Evolutionary conservation across 805 yeast genomes (phyloP).

Genomic region (Cyberlindnera subsufficiens): DNA sequence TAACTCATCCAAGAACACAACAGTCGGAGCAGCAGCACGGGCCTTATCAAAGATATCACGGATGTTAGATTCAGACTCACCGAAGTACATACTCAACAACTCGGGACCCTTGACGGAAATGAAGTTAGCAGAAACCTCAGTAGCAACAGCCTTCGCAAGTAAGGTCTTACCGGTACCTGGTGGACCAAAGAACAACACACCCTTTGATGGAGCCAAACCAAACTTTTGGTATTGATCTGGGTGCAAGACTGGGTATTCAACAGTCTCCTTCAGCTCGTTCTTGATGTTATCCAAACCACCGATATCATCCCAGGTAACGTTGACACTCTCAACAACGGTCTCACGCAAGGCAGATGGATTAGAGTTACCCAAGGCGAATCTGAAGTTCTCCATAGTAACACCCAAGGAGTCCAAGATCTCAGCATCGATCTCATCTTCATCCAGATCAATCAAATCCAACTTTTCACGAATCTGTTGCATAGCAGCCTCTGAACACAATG

Average conservation of each 20-base stretch:
- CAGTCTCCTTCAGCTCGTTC: slow-evolving; percentile 96
- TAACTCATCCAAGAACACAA: slow-evolving; percentile 95
- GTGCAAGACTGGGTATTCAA: slow-evolving; percentile 96
- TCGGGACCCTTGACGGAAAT: slow-evolving; percentile 97
- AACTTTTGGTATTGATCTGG: slow-evolving; percentile 98
- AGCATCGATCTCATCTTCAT: slow-evolving; percentile 95
- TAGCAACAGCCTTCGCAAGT: slow-evolving; percentile 98
- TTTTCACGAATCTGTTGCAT: slow-evolving; percentile 99
- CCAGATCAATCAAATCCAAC: slow-evolving; percentile 95
- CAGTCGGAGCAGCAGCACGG: slow-evolving; percentile 99
- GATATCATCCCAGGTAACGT: slow-evolving; percentile 98
- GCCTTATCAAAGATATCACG: slow-evolving; percentile 98
- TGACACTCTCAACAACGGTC: slow-evolving; percentile 97
- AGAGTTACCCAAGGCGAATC: slow-evolving; percentile 95
- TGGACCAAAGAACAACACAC: slow-evolving; percentile 98
- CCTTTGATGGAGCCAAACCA: slow-evolving; percentile 96
- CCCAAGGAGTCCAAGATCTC: slow-evolving; percentile 94
- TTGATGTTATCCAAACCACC: slow-evolving; percentile 97
- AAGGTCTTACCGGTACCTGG: slow-evolving; percentile 99
- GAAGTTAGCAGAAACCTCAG: slow-evolving; percentile 97
- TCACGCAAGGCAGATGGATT: slow-evolving; percentile 99
- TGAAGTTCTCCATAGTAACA: slow-evolving; percentile 98
- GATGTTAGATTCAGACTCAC: slow-evolving; percentile 96
- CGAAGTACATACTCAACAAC: slow-evolving; percentile 96
- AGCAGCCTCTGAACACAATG: slow-evolving; percentile 99